Evolutionary conservation across 2,329 filamentous ascomycete species (phyloP).

Genomic region (Fusarium penzigii): DNA sequence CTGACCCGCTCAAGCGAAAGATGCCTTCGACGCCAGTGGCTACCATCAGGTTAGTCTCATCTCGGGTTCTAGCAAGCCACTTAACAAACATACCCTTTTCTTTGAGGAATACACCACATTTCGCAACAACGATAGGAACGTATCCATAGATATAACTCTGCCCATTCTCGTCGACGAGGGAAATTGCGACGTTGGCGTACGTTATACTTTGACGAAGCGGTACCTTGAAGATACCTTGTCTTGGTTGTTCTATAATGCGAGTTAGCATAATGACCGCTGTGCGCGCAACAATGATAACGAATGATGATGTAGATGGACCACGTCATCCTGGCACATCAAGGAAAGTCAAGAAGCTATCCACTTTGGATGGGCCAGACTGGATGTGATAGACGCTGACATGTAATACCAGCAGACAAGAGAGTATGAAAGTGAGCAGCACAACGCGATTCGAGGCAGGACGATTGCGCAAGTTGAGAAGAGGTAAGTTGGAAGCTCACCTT

Average conservation of each 20-base stretch:
- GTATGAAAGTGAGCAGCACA: constrained; percentile 1
- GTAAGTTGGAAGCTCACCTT: constrained; percentile 45
- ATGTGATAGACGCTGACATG: background rate
- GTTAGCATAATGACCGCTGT: constrained; percentile 14
- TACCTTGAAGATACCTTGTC: constrained; percentile 88
- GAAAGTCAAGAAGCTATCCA: background rate
- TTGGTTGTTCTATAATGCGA: constrained; percentile 43
- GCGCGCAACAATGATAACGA: background rate
- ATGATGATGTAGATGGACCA: background rate
- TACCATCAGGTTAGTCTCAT: constrained; percentile 40
- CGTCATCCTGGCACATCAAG: background rate
- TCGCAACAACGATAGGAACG: constrained; percentile 96
- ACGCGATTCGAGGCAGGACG: constrained; percentile 2
- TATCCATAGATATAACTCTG: constrained; percentile 98
- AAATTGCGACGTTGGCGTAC: constrained; percentile 98
- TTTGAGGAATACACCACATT: constrained; percentile 95
- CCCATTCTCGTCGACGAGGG: constrained; percentile 86
- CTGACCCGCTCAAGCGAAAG: constrained; percentile 91
- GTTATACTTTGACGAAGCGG: constrained; percentile 92
- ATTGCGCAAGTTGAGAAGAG: constrained; percentile 8
- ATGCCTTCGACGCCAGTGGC: constrained; percentile 95
- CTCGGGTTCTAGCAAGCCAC: background rate
- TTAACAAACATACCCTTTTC: constrained; percentile 75
- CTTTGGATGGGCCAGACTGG: background rate
- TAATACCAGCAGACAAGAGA: background rate